Evolutionary conservation across 257 asterid genomes (phyloP).

Genomic region (Linaria vulgaris): DNA sequence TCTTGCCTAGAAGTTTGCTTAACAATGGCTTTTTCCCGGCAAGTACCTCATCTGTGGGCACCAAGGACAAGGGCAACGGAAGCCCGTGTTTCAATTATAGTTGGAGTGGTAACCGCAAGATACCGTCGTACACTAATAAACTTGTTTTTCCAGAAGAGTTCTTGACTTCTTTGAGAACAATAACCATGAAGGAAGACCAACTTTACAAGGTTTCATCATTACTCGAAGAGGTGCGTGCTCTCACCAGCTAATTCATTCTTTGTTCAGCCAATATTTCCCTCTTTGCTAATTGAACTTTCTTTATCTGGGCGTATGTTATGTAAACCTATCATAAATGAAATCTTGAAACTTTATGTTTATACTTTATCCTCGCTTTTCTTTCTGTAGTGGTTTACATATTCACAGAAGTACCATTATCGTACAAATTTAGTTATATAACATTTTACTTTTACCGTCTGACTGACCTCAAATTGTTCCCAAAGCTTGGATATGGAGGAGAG

Average conservation of each 20-base stretch:
- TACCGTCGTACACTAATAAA: conserved; percentile 58
- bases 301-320: conserved; percentile 1
- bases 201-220: conserved; percentile 65
- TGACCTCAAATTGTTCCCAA: conserved; percentile 18
- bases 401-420: background rate
- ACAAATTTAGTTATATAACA: background rate
- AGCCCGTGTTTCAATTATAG: conserved; percentile 45
- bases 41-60: conserved; percentile 34
- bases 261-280: background rate
- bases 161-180: conserved; percentile 77
- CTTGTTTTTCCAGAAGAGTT: conserved; percentile 86
- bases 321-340: conserved; percentile 3
- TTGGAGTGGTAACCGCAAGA: conserved; percentile 79
- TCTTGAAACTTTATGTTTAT: background rate
- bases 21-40: conserved; percentile 70
- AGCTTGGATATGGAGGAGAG: conserved; percentile 77
- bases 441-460: background rate
- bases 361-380: background rate
- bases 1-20: conserved; percentile 66
- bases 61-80: conserved; percentile 22
- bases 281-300: conserved; percentile 10
- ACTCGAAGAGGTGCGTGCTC: conserved; percentile 71
- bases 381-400: background rate
- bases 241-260: conserved; percentile 7
- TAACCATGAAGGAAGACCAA: conserved; percentile 77